Conservation (phyloP, 805 yeast genomes). For the Nakazawaea peltata region DNA sequence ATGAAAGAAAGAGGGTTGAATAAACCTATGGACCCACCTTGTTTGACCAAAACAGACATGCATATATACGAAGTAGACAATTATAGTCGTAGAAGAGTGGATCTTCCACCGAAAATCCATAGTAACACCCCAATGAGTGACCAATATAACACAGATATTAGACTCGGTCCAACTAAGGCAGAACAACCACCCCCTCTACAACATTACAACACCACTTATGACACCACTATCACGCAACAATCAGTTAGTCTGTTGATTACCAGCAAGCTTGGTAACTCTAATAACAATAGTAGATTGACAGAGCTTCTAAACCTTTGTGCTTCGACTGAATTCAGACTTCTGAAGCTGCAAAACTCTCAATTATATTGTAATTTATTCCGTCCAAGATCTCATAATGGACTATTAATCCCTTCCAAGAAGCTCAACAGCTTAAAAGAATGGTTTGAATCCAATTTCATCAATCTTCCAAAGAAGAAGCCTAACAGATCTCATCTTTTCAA, state of each 20-base stretch:
- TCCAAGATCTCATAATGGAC: conserved; percentile 4
- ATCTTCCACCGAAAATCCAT: too few species aligned
- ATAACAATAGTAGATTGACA: conserved; percentile 2
- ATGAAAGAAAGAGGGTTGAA: conserved; percentile 8
- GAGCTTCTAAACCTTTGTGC: conserved; percentile 1
- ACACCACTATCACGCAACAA: too few species aligned
- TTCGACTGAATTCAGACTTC: background rate
- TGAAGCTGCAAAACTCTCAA: background rate
- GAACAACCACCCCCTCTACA: too few species aligned
- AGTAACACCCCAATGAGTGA: too few species aligned
- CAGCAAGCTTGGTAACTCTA: background rate
- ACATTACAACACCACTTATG: too few species aligned
- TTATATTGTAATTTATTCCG: conserved; percentile 5
- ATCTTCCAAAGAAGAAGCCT: conserved; percentile 8
- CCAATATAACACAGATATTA: too few species aligned
- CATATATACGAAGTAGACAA: conserved; percentile 7
- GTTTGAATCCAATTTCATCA: conserved; percentile 3
- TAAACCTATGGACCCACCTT: conserved; percentile 4
- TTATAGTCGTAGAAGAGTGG: too few species aligned
- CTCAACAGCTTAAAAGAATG: background rate
- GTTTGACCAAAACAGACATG: background rate
- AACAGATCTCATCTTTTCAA: conserved; percentile 9
- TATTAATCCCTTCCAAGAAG: conserved; percentile 7
- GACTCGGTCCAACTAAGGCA: too few species aligned
- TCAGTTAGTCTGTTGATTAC: too few species aligned